Percentiles rank a stretch among this genome's conserved stretches.
These are phyloP conservation scores for Plenodomus lindquistii DNA, from an alignment of 2,329 filamentous ascomycete species.

Conservation along the genomic window DNA sequence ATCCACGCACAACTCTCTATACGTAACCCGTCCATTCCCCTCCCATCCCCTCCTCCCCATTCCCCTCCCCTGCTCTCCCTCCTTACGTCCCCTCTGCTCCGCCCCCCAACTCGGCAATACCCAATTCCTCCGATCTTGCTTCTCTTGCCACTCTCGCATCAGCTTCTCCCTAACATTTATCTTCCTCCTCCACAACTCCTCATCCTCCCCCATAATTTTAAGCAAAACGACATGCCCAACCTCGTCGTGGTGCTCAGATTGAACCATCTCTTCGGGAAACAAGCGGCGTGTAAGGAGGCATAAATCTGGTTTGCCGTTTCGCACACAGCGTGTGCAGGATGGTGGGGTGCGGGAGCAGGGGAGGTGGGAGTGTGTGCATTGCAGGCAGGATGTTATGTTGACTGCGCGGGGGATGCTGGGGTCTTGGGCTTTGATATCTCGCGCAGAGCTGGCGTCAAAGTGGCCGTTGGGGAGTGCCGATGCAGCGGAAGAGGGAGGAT, in stretches of 20 bases:
- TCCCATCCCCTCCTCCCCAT: conserved; percentile 14
- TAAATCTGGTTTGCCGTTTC: conserved; percentile 12
- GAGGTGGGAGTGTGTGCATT: conserved; percentile 30
- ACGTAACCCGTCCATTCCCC: not conserved
- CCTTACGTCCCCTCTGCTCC: too few relatives aligned
- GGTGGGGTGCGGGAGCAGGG: conserved; percentile 36
- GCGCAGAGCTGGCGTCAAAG: not conserved
- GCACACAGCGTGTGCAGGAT: conserved; percentile 31
- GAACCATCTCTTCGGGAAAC: conserved; percentile 15
- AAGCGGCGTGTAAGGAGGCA: conserved; percentile 33
- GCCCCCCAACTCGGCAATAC: conserved; percentile 16
- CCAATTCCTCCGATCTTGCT: conserved; percentile 32
- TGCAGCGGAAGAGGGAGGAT: not conserved
- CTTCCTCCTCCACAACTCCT: conserved; percentile 19
- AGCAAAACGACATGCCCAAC: conserved; percentile 22
- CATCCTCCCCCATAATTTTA: conserved; percentile 16
- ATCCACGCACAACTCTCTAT: conserved; percentile 1
- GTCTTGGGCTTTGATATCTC: conserved; percentile 2
- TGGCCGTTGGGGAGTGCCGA: not conserved
- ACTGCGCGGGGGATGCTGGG: conserved; percentile 14
- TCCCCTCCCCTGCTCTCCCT: not conserved
- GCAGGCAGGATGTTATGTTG: conserved; percentile 33
- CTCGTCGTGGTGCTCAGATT: not conserved
- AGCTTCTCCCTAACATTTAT: conserved; percentile 11
- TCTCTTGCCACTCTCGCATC: conserved; percentile 8